Evolutionary conservation across 1,284 basidiomycete species (phyloP), one percentile per base, ranked within the genome.

Genomic region (Apiotrichum montevideense): DNA sequence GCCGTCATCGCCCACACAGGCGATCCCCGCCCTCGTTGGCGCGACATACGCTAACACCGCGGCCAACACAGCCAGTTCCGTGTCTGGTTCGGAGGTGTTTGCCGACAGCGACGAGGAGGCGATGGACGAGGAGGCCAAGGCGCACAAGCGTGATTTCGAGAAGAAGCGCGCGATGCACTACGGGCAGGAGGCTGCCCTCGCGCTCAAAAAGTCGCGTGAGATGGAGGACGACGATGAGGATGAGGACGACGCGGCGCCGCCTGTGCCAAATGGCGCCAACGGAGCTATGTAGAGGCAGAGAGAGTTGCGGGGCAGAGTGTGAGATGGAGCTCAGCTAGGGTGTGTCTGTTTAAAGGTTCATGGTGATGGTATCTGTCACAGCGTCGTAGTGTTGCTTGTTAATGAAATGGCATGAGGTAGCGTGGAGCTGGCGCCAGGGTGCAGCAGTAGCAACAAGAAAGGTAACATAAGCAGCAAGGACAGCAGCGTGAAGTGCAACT

Each of bases 41-140:
- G 73, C 73, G 10, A 73, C 73, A 4, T 68, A 70, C 41, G 70
- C 70, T 49, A 74, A 74, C 62, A 73, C 73, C 1, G 60, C 68
- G 35, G 68, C 68, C 48, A 75, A 74, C 54, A 63, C 71, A 1
- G 52, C 49, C 14, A 34, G 37, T 32, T 57, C 54, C 37, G 57
- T 56, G 34, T 57, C 55, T 7, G 66, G 59, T 6, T 65, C 62
- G 33, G 70, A 66, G 7, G 72, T 72, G 46, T 69, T 76, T 51
- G 65, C 62, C 54, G 86, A 87, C 69, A 81, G 87, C 46, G 87
- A 87, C 66, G 78, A 82, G 54, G 88, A 91, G 64, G 87, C 88
- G 69, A 86, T 90, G 86, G 88, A 91, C 70, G 86, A 88, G 76
- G 89, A 91, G 90, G 87, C 88, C 57, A 85, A 84, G 54, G 87